A percentile compares a stretch with the other conserved stretches of the same genome.
phyloP scores from a whole-genome alignment of 139 green algal species.

The Chloropicon primus region DNA sequence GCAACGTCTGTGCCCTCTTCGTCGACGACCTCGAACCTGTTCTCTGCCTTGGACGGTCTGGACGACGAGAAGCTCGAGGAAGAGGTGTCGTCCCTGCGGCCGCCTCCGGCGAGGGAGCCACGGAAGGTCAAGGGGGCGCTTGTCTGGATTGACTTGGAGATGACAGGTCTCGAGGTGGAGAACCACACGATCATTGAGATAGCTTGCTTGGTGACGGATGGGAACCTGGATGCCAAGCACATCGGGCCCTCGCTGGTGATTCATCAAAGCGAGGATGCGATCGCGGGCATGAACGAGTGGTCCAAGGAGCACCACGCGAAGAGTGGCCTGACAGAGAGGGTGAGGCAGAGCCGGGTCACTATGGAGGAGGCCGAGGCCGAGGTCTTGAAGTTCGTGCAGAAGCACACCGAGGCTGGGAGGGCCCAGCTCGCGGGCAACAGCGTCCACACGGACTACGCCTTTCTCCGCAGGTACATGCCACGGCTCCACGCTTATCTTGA shows the following conservation, averaged over 20 bases:
- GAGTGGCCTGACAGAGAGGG: slow-evolving; percentile 34
- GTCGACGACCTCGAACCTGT: background rate
- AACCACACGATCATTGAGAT: slow-evolving; percentile 81
- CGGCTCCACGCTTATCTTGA: slow-evolving; percentile 49
- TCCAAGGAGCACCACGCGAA: slow-evolving; percentile 70
- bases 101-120: background rate
- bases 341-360: slow-evolving; percentile 34
- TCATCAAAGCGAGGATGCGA: slow-evolving; percentile 61
- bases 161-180: slow-evolving; percentile 77
- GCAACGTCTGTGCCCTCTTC: background rate
- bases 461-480: slow-evolving; percentile 78
- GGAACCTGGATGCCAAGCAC: slow-evolving; percentile 26
- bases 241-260: slow-evolving; percentile 70
- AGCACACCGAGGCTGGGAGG: slow-evolving; percentile 26
- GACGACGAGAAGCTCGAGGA: background rate
- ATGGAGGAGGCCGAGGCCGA: slow-evolving; percentile 53
- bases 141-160: slow-evolving; percentile 78
- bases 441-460: slow-evolving; percentile 76
- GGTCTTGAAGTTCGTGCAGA: slow-evolving; percentile 51
- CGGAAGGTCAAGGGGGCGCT: slow-evolving; percentile 40
- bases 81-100: background rate
- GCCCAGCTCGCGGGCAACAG: slow-evolving; percentile 51
- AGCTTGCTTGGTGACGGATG: slow-evolving; percentile 75
- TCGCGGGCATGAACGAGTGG: slow-evolving; percentile 86
- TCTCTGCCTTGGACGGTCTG: background rate